Percentiles rank a stretch among this genome's conserved stretches.
These are phyloP conservation scores for Aspergillus incahuasiensis DNA, from an alignment of 495 filamentous ascomycete species.

Conservation along the genomic window DNA sequence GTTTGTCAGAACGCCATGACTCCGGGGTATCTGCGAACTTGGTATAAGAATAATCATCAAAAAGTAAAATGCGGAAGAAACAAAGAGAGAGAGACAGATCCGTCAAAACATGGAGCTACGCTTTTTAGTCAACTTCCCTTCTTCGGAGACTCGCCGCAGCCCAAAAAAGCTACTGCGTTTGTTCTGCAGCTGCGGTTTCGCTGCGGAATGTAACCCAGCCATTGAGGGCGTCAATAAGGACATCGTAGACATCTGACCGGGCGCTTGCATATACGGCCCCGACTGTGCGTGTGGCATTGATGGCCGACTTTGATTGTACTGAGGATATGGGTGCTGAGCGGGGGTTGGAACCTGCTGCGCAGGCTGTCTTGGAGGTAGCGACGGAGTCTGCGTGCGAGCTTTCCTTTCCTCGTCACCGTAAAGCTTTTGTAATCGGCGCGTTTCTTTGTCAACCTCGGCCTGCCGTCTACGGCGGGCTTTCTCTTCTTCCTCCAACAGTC, in stretches of 20 bases:
- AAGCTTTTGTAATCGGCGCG: conserved; percentile 67
- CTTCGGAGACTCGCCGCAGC: conserved; percentile 32
- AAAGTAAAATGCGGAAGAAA: background rate
- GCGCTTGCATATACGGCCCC: conserved; percentile 26
- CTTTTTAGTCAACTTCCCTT: conserved; percentile 45
- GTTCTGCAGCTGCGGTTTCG: conserved; percentile 24
- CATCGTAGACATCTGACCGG: conserved; percentile 16
- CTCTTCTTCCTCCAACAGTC: conserved; percentile 76
- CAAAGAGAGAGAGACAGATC: background rate
- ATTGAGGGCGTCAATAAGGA: conserved; percentile 9
- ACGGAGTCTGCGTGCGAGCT: conserved; percentile 28
- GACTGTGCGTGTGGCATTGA: conserved; percentile 16
- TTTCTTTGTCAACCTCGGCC: conserved; percentile 76
- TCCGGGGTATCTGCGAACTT: conserved; percentile 10
- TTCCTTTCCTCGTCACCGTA: conserved; percentile 58
- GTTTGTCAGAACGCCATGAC: conserved; percentile 5
- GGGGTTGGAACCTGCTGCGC: conserved; percentile 14
- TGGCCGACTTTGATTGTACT: conserved; percentile 8
- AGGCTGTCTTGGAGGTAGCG: conserved; percentile 24
- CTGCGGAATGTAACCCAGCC: conserved; percentile 12
- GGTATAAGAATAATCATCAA: background rate
- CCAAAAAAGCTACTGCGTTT: conserved; percentile 52
- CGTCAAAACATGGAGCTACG: conserved; percentile 51
- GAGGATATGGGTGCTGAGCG: conserved; percentile 2
- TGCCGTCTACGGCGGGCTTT: conserved; percentile 60